These are phyloP conservation scores for Tolypocladium album DNA, from an alignment of 2,329 filamentous ascomycete genomes.

Conservation along the genomic window DNA sequence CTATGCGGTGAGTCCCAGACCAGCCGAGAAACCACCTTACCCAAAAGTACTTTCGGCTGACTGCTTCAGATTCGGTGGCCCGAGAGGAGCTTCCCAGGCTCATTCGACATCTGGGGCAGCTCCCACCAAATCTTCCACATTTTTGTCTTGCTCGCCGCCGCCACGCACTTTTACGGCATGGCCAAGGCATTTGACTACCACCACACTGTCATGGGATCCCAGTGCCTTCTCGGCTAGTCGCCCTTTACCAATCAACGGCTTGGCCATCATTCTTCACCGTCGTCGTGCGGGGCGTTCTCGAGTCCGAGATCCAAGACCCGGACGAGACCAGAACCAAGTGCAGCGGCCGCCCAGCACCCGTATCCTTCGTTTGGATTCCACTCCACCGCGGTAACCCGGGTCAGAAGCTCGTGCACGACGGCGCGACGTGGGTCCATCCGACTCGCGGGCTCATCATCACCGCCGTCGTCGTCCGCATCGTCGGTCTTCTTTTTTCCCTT, in stretches of 20 bases:
- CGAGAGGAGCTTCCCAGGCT: constrained; percentile 66
- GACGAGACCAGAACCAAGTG: constrained; percentile 56
- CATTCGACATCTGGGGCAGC: constrained; percentile 83
- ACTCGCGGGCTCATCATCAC: constrained; percentile 20
- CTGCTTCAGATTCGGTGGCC: constrained; percentile 58
- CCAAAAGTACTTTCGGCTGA: neutral
- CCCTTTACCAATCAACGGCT: constrained; percentile 1
- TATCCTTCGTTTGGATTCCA: constrained; percentile 61
- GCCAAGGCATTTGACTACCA: constrained; percentile 78
- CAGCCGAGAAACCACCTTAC: neutral
- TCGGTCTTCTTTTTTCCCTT: constrained; percentile 22
- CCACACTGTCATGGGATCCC: constrained; percentile 49
- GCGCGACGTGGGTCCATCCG: constrained; percentile 28
- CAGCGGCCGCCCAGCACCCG: constrained; percentile 56
- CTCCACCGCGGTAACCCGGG: constrained; percentile 48
- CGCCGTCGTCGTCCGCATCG: constrained; percentile 14
- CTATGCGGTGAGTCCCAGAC: constrained; percentile 57
- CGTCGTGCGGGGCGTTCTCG: constrained; percentile 13
- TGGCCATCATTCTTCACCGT: constrained; percentile 1
- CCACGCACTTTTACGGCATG: constrained; percentile 71
- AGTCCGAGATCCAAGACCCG: constrained; percentile 55
- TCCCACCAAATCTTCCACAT: constrained; percentile 97
- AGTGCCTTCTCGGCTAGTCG: constrained; percentile 26
- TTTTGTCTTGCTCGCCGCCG: constrained; percentile 73
- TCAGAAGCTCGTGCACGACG: constrained; percentile 50